phyloP scores from a whole-genome alignment of 768 basidiomycete species.

The Leccinum truebloodii region DNA sequence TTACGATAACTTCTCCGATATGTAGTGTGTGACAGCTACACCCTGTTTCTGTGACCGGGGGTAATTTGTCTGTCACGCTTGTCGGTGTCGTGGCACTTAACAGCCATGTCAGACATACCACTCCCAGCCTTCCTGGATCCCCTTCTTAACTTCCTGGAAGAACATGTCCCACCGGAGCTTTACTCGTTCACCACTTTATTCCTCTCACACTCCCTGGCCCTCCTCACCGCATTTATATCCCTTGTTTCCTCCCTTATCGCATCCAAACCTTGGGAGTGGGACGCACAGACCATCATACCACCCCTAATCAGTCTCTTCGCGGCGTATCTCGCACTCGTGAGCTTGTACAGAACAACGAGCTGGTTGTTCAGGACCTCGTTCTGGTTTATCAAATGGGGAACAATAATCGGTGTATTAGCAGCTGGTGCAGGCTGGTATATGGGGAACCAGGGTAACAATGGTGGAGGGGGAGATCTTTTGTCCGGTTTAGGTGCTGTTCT shows the following conservation, averaged over 20 bases:
- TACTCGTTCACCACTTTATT: slow-evolving; percentile 52
- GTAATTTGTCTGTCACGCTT: slow-evolving; percentile 18
- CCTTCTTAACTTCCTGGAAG: slow-evolving; percentile 53
- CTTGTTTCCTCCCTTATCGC: slow-evolving; percentile 50
- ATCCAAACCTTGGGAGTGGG: slow-evolving; percentile 60
- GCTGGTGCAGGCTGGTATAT: slow-evolving; percentile 57
- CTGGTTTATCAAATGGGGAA: slow-evolving; percentile 80
- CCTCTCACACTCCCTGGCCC: slow-evolving; percentile 52
- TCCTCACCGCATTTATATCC: slow-evolving; percentile 49
- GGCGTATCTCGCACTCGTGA: slow-evolving; percentile 76
- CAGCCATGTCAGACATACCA: slow-evolving; percentile 31
- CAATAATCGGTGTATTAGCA: slow-evolving; percentile 54
- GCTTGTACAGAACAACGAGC: slow-evolving; percentile 74
- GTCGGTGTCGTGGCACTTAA: slow-evolving; percentile 23
- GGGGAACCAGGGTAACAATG: slow-evolving; percentile 39
- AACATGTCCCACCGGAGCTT: slow-evolving; percentile 54
- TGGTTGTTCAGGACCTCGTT: slow-evolving; percentile 69
- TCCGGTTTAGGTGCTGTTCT: slow-evolving; percentile 43
- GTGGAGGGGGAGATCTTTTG: slow-evolving; percentile 35
- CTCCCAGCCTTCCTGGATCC: slow-evolving; percentile 55
- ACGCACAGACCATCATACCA: slow-evolving; percentile 66
- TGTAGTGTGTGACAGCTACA: slow-evolving; percentile 9
- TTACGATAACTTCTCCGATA: slow-evolving; percentile 8
- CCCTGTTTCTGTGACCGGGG: slow-evolving; percentile 17
- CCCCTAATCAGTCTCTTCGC: slow-evolving; percentile 71